Base-by-base conservation (phyloP, 225 moss, liverwort and hornwort genomes). In the Sphagnum contortum region DNA sequence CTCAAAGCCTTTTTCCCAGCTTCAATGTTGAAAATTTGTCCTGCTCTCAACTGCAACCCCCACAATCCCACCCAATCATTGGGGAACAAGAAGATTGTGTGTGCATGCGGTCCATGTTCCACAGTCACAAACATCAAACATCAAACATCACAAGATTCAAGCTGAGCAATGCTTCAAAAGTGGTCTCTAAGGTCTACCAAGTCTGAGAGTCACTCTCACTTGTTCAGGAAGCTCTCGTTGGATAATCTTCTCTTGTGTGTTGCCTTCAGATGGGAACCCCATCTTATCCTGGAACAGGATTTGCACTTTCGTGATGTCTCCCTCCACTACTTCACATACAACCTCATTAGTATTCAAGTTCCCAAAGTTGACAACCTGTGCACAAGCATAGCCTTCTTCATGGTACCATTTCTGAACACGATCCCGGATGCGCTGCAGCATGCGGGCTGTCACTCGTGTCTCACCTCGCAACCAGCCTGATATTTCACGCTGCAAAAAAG, bases 331-430 rank as follows among this genome's bases (percentile, higher is more conserved):
- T 76, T 92, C 92, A 70, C 95, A 95, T 44, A 95, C 87, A 9
- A 95, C 92, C 62, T 95, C 95, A 61, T 92, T 95, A 2, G 95
- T 95, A 48, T 92, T 95, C 67, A 95, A 63, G 69, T 95, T 95
- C 48, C 92, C 92, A 62, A 95, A 92, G 57, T 90, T 95, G 5
- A 92, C 92, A 66, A 92, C 95, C 64, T 95, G 90, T 9, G 95
- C 95, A 66, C 92, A 95, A 12, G 92, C 95, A 48, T 95, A 95
- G 46, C 95, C 92, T 81, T 95, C 95, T 63, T 95, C 92, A 66
- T 95, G 90, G 65, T 95, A 95, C 95, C 92, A 92, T 68, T 78
- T 92, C 69, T 95, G 95, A 13, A 95, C 95, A 44, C 92, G 84
- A 66, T 90, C 95, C 69, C 92, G 82, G 57, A 95, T 95, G 53